Percentiles rank a stretch among this genome's conserved stretches.
phyloP scores from a whole-genome alignment of 1,139 yeast species.

The Debaryomyces sp. region DNA sequence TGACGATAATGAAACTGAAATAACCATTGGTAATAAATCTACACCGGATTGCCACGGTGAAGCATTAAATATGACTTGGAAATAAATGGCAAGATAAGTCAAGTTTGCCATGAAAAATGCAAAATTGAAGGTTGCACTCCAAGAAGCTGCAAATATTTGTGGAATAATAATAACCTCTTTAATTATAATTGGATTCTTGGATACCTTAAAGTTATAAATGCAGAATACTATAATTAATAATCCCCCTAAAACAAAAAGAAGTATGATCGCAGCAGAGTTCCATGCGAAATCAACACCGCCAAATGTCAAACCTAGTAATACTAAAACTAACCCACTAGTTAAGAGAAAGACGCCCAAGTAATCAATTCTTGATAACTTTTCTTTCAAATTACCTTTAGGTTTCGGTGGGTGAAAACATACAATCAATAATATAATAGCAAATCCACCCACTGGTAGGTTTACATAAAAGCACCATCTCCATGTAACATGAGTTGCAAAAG shows the following conservation, averaged over 20 bases:
- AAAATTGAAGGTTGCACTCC: slow-evolving; percentile 41
- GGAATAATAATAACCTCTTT: slow-evolving; percentile 38
- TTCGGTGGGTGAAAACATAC: slow-evolving; percentile 60
- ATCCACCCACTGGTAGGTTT: slow-evolving; percentile 69
- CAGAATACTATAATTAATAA: slow-evolving; percentile 38
- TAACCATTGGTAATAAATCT: slow-evolving; percentile 54
- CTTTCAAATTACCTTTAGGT: slow-evolving; percentile 40
- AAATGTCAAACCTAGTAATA: slow-evolving; percentile 38
- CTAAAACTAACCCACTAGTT: slow-evolving; percentile 31
- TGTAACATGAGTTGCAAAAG: slow-evolving; percentile 57
- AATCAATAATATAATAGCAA: slow-evolving; percentile 48
- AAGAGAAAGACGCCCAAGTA: slow-evolving; percentile 35
- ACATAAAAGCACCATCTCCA: slow-evolving; percentile 86
- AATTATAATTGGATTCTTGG: slow-evolving; percentile 52
- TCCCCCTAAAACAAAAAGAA: slow-evolving; percentile 59
- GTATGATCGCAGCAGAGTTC: slow-evolving; percentile 57
- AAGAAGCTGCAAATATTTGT: slow-evolving; percentile 40
- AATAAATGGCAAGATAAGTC: slow-evolving; percentile 54
- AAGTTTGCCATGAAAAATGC: slow-evolving; percentile 47
- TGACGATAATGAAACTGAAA: slow-evolving; percentile 54
- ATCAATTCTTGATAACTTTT: slow-evolving; percentile 43
- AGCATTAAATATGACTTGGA: slow-evolving; percentile 54
- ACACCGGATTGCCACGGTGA: slow-evolving; percentile 61
- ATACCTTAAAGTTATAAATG: slow-evolving; percentile 50
- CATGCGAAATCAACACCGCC: slow-evolving; percentile 39